Evolutionary conservation across 1,284 basidiomycete species (phyloP), one percentile per base, ranked within the genome.

Genomic region (Puccinia hordei): DNA sequence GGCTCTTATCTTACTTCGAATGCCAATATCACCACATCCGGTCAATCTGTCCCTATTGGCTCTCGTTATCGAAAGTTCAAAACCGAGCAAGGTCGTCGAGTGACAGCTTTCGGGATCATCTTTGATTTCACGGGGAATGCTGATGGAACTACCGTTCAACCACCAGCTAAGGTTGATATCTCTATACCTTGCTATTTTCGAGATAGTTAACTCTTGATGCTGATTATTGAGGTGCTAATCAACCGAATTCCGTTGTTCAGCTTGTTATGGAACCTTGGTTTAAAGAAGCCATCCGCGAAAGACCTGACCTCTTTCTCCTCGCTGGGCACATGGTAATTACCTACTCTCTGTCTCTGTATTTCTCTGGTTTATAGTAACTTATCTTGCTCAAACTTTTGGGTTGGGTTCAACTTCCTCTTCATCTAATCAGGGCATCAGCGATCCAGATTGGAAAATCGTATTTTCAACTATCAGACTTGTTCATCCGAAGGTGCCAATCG

Each of bases 1-100:
- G 92, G 92, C 15, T 89, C 92, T 65, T 94, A 93, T 84, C 87
- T 95, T 61, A 90, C 92, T 0, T 92, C 91, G 3, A 95, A 94
- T 84, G 92, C 90, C 66, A 93, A 94, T 85, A 93, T 95, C 83
- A 94, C 92, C 0, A 84, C 92, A 12, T 82, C 87, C 12, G 88
- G 90, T 83, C 86, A 88, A 65, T 84, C 89, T 41, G 89, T 83
- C 0, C 80, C 78, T 22, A 76, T 83, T 51, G 85, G 85, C 22
- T 78, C 82, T 35, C 80, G 90, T 9, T 93, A 88, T 83, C 86
- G 87, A 10, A 94, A 93, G 85, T 94, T 94, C 86, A 89, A 87
- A 81, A 94, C 93, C 0, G 86, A 87, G 73, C 90, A 90, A 82
- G 92, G 92, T 17, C 88, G 90, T 38, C 88, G 87, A 65, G 90